A percentile compares a stretch with the other conserved stretches of the same genome.
phyloP scores from a whole-genome alignment of 2,329 filamentous ascomycete species.

The Phialocephala sp. region DNA sequence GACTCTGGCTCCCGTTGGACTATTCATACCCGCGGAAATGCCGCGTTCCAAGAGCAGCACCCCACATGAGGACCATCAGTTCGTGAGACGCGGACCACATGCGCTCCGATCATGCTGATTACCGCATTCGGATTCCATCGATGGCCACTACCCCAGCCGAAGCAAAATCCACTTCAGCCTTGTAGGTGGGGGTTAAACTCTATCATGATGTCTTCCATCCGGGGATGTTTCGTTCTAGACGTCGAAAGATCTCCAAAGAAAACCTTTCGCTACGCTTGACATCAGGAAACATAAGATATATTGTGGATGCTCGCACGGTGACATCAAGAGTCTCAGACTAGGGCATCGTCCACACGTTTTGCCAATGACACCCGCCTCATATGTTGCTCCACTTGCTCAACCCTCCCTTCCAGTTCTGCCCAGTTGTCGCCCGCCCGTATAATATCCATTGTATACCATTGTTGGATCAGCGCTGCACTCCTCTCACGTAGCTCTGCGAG shows the following conservation, averaged over 20 bases:
- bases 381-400: constrained; percentile 39
- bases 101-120: constrained; percentile 26
- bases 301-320: constrained; percentile 12
- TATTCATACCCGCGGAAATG: not conserved
- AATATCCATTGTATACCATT: constrained; percentile 42
- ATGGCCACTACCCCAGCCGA: constrained; percentile 2
- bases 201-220: not conserved
- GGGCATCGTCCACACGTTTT: constrained; percentile 32
- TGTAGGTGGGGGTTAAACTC: not conserved
- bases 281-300: not conserved
- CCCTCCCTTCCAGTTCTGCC: constrained; percentile 42
- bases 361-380: constrained; percentile 34
- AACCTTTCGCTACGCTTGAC: constrained; percentile 7
- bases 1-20: not conserved
- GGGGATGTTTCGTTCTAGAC: not conserved
- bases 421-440: constrained; percentile 41
- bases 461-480: constrained; percentile 41
- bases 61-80: constrained; percentile 3
- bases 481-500: constrained; percentile 39
- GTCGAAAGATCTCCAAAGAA: constrained; percentile 22
- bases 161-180: not conserved
- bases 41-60: not conserved
- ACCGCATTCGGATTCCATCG: not conserved
- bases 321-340: constrained; percentile 25
- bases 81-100: constrained; percentile 27